Evolutionary conservation across 129 eudicot genomes (phyloP).

Genomic region (Cynara cardunculus): DNA sequence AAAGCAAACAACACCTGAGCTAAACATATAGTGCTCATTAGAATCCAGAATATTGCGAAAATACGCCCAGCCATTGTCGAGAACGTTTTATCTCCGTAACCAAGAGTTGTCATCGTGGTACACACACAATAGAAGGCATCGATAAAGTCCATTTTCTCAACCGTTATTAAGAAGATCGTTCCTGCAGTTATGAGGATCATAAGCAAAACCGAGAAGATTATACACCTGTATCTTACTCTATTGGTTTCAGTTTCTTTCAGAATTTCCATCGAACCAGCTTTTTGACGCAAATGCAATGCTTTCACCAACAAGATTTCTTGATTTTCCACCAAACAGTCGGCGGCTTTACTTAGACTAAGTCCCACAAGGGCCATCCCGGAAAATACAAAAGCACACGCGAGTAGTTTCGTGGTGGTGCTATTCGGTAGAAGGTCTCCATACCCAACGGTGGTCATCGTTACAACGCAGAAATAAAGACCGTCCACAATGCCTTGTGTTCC

Average conservation of each 20-base stretch:
- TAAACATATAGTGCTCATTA: constrained; percentile 69
- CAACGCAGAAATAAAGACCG: constrained; percentile 79
- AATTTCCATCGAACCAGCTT: constrained; percentile 42
- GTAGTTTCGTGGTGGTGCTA: constrained; percentile 56
- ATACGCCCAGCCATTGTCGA: constrained; percentile 74
- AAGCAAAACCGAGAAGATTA: constrained; percentile 35
- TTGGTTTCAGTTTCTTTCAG: constrained; percentile 60
- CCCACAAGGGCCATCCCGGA: constrained; percentile 83
- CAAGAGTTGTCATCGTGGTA: constrained; percentile 79
- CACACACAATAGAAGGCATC: constrained; percentile 96
- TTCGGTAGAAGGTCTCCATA: constrained; percentile 87
- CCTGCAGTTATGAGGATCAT: constrained; percentile 53
- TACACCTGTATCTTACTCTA: constrained; percentile 61
- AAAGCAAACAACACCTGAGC: constrained; percentile 80
- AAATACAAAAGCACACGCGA: constrained; percentile 83
- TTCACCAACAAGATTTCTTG: constrained; percentile 69
- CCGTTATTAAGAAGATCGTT: constrained; percentile 47
- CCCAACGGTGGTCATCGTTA: constrained; percentile 95
- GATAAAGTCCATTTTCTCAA: constrained; percentile 59
- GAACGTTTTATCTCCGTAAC: constrained; percentile 90
- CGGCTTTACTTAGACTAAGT: constrained; percentile 58
- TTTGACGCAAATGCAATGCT: constrained; percentile 54
- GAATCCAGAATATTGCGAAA: constrained; percentile 87
- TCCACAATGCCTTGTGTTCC: constrained; percentile 64
- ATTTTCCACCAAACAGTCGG: constrained; percentile 81